Base-by-base conservation (phyloP, 805 yeast species). In the Cyberlindnera suaveolens region DNA sequence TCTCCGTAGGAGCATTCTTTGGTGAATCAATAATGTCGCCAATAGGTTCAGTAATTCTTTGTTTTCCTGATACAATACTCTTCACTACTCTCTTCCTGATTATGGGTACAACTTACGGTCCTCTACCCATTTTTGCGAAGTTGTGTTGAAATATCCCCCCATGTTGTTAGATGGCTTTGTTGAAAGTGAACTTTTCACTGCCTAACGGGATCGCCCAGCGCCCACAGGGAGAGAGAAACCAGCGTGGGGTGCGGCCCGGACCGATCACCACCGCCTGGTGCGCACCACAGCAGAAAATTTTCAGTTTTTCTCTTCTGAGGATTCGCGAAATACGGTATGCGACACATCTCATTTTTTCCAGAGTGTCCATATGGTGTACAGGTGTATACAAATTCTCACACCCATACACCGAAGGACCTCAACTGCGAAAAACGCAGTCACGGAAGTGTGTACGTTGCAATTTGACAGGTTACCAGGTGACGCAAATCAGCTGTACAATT, bases 91-190 rank as follows among this genome's bases (percentile, higher is more conserved):
- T 15, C 33, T 14, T 31, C 33, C 15, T 31, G 5, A 31, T 31
- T 15, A 3, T 31, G 15, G 15, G 10, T 31, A 10, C 17, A 31
- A 56, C 61, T 52, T 57, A 57, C 61, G 60, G 60, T 54, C 62
- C 62, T 57, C 62, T 57, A 50, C 60, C 62, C 62, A 57, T 57
- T 51, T 51, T 53, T 51, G 42, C 40, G 43, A 42, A 47, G 36
- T 47, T 44, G 39, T 36, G 10, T 9, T 23, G 11, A 23, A 23
- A 23, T 9, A 20, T 11, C n/a, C 15, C 15, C 16, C 27, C 17
- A n/a, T 31, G 33, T 31, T 31, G 16, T 10, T 31, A 31, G 33
- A 31, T 14, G 16, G 33, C 17, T 14, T 14, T n/a, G 16, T n/a
- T 14, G 7, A 31, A 15, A 14, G 15, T 31, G 16, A 31, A 31